Conservation (phyloP, 177 flowering plant species). For the Vitis hybrid region DNA sequence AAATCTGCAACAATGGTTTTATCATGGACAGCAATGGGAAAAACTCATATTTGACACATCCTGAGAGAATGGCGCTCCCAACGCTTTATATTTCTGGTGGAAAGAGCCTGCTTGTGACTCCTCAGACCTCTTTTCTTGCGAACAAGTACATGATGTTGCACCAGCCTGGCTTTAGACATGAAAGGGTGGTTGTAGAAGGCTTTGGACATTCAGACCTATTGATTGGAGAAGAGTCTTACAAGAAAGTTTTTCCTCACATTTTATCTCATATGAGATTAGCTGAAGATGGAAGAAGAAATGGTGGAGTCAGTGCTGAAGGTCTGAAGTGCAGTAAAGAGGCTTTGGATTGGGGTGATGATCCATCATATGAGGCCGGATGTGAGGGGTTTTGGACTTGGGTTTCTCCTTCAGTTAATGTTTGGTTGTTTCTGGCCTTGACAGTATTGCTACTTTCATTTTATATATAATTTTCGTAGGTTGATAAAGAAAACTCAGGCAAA, state of each 20-base stretch:
- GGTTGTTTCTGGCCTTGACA: background rate
- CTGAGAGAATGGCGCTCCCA: conserved; percentile 53
- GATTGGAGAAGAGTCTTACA: conserved; percentile 32
- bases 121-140: conserved; percentile 48
- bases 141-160: conserved; percentile 62
- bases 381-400: conserved; percentile 9
- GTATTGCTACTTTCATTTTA: background rate
- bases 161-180: conserved; percentile 48
- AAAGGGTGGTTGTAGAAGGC: conserved; percentile 51
- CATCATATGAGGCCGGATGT: conserved; percentile 5
- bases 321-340: conserved; percentile 11
- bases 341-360: conserved; percentile 22
- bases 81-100: conserved; percentile 60
- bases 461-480: too few relatives aligned
- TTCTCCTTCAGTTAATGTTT: conserved; percentile 2
- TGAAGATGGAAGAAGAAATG: conserved; percentile 15
- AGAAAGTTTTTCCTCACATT: conserved; percentile 33
- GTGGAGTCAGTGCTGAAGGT: background rate
- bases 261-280: conserved; percentile 24
- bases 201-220: conserved; percentile 40
- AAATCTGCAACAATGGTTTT: conserved; percentile 50
- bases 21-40: conserved; percentile 35
- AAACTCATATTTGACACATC: conserved; percentile 27
- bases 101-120: conserved; percentile 45
- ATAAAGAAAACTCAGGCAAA: too few relatives aligned